Base-by-base conservation (phyloP, 805 yeast genomes). In the Geotrichum ghanense region DNA sequence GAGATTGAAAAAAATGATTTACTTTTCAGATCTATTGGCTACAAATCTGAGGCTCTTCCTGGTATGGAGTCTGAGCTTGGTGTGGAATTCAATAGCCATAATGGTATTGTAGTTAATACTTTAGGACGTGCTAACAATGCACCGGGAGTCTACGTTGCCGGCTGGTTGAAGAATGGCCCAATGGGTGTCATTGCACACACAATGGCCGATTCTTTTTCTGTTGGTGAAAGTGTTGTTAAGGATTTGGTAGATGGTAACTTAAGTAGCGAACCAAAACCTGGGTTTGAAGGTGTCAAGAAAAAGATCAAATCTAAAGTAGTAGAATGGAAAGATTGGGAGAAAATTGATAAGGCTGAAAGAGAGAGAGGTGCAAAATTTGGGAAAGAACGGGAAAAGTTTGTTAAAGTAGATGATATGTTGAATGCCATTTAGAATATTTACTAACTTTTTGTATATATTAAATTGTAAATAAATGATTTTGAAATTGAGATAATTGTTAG, bases 151-250 rank as follows among this genome's bases (percentile, higher is more conserved):
- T 90, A 88, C 55, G 79, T 84, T 2, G 69, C 88, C 6, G 98
- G 98, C 0, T 92, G 98, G 98, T 80, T 88, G 42, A 78, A 83
- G 48, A 79, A 75, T 45, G 95, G 95, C 1, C 83, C 95, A 5
- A 74, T 74, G 23, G 98, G 98, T 1, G 94, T 87, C 2, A 92
- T 92, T 53, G 94, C 95, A 16, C 73, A 85, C 12, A 87, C 97
- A 0, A 84, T 90, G 82, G 74, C 81, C 73, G 88, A 83, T 49
- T 77, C 96, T 1, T 81, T 81, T 51, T 74, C 77, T 6, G 80
- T 90, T 0, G 90, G 87, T 0, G 85, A 78, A 22, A 65, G 71
- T 10, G 69, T 92, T 0, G 56, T 78, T 16, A 67, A 71, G 31
- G 95, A 87, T 55, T 63, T 73, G 21, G 49, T 64, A n/a, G 59